Evolutionary conservation across 2,329 filamentous ascomycete species (phyloP), one percentile per base, ranked within the genome.

Genomic region (Exophiala bonariae): DNA sequence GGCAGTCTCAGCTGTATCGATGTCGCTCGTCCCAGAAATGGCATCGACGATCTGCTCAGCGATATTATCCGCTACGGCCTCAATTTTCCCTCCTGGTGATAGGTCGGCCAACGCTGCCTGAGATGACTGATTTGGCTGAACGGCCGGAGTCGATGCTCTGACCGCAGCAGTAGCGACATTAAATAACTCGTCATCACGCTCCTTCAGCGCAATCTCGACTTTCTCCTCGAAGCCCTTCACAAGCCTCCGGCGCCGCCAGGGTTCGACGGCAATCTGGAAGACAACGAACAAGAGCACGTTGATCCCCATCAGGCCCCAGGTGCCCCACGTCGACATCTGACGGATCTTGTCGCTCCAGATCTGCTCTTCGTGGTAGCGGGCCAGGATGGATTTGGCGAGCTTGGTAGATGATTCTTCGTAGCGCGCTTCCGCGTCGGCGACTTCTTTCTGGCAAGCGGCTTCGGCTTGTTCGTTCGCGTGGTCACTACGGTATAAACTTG

Each of bases 291-390:
- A 71, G 52, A 97, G 66, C 23, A 97, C 87, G 64, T 99, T 99
- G 62, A 97, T 81, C 18, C 92, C 92, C 93, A 99, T 99, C 52
- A 99, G 73, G 0, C 92, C 93, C 83, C 95, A 97, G 0, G 93
- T 99, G 28, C 95, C 92, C 93, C 93, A 99, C 0, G 93, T 99
- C 66, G 87, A 93, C 77, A 96, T 96, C 56, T 93, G 79, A 28
- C 93, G 80, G 64, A 99, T 99, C 60, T 95, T 92, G 66, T 99
- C 93, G 63, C 89, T 95, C 93, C 93, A 99, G 47, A 99, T 95
- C 73, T 99, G 93, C 73, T 99, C 93, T 71, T 99, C 93, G 67
- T 99, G 93, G 69, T 99, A 99, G 51, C 95, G 82, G 52, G 87
- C 87, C 41, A 96, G 75, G 59, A 97, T 96, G 41, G 85, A 83